Evolutionary conservation across 345 rosid species (phyloP).

Genomic region (Euphorbia lathyris): DNA sequence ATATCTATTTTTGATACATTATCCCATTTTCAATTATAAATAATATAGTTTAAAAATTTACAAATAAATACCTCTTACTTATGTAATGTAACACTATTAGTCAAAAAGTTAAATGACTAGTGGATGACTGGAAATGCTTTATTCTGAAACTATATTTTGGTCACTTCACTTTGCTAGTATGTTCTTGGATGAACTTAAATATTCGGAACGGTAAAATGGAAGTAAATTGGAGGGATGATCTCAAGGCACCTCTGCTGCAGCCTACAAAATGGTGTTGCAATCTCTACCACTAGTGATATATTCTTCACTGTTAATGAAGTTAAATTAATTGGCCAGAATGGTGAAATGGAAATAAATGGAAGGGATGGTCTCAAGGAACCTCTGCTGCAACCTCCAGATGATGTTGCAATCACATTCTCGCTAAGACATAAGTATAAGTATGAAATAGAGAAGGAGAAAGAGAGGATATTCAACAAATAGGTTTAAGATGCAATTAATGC

Average conservation of each 20-base stretch:
- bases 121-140: background rate
- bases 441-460: conserved; percentile 26
- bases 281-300: conserved; percentile 17
- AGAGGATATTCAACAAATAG: no score
- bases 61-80: no score
- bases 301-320: conserved; percentile 12
- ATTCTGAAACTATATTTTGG: no score
- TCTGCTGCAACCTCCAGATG: conserved; percentile 34
- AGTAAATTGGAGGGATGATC: conserved; percentile 35
- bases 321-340: conserved; percentile 16
- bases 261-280: conserved; percentile 25
- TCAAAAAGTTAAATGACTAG: no score
- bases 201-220: conserved; percentile 28
- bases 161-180: background rate
- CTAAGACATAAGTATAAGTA: conserved; percentile 10
- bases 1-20: no score
- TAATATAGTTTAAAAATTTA: no score
- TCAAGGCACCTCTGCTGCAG: conserved; percentile 47
- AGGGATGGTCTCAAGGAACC: conserved; percentile 44
- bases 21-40: no score
- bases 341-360: conserved; percentile 37
- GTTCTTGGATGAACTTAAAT: conserved; percentile 7
- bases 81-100: no score
- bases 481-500: no score
- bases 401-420: conserved; percentile 28